Percentiles rank a stretch among this genome's conserved stretches.
phyloP scores from a whole-genome alignment of 306 rosid genomes.

The Hylodesmum podocarpum region DNA sequence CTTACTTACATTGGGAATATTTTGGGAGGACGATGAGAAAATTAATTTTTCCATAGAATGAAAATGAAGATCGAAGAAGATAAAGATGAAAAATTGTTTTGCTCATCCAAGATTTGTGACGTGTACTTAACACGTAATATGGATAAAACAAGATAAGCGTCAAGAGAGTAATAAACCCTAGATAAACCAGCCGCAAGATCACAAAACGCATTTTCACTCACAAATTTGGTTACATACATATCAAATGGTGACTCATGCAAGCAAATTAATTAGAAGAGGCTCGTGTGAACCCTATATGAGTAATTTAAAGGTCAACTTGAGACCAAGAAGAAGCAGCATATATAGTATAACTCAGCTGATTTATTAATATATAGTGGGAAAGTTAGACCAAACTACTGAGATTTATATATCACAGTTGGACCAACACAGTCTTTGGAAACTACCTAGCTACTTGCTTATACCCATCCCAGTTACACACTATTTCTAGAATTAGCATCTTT shows the following conservation, averaged over 20 bases:
- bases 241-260: background rate
- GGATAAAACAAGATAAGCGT: background rate
- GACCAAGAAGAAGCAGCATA: slow-evolving; percentile 9
- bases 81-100: background rate
- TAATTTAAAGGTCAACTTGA: background rate
- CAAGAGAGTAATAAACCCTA: background rate
- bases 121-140: background rate
- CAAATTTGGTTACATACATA: background rate
- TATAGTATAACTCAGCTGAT: background rate
- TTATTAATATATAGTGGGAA: background rate
- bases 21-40: background rate
- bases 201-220: background rate
- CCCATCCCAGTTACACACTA: background rate
- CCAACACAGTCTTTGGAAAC: background rate
- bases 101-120: background rate
- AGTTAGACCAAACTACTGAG: slow-evolving; percentile 29
- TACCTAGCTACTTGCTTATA: slow-evolving; percentile 12
- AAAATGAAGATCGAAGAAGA: background rate
- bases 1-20: background rate
- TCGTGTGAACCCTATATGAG: slow-evolving; percentile 26
- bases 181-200: background rate
- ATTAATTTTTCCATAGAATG: background rate
- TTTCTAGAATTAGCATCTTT: background rate
- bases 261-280: background rate
- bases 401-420: background rate